These are phyloP conservation scores for Gnomoniopsis sp. DNA, from an alignment of 2,329 filamentous ascomycete genomes.

Conservation along the genomic window DNA sequence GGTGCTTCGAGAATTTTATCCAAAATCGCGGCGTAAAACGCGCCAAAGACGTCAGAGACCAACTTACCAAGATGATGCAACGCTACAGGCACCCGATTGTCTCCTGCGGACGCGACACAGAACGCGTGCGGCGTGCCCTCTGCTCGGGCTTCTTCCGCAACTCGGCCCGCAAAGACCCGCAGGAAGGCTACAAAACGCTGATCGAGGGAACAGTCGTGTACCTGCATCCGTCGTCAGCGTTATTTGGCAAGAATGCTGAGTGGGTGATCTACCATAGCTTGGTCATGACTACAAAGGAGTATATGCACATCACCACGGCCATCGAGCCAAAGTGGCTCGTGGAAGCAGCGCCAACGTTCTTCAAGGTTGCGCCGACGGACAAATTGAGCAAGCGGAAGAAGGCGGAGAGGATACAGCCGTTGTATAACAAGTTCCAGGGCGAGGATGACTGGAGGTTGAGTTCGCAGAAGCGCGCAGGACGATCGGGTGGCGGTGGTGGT, in stretches of 20 bases:
- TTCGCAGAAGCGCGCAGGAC: constrained; percentile 79
- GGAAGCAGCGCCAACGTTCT: constrained; percentile 96
- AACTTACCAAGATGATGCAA: constrained; percentile 90
- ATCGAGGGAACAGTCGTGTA: constrained; percentile 94
- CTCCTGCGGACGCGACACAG: constrained; percentile 79
- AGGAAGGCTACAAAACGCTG: constrained; percentile 96
- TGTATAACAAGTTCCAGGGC: constrained; percentile 88
- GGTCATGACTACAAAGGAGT: constrained; percentile 93
- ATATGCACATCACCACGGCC: constrained; percentile 90
- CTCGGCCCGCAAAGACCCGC: constrained; percentile 87
- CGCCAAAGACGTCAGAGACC: constrained; percentile 87
- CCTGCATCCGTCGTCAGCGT: constrained; percentile 83
- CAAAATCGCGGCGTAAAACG: constrained; percentile 85
- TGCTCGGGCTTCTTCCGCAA: constrained; percentile 97
- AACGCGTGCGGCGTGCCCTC: constrained; percentile 81
- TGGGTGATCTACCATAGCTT: constrained; percentile 93
- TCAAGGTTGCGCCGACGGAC: constrained; percentile 91
- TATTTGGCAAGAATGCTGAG: constrained; percentile 95
- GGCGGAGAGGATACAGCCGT: constrained; percentile 88
- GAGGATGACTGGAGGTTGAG: constrained; percentile 95
- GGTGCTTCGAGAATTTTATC: constrained; percentile 98
- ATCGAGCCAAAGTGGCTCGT: constrained; percentile 96
- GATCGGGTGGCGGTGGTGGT: constrained; percentile 79
- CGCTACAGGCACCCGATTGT: constrained; percentile 79
- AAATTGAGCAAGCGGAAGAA: constrained; percentile 85